Conservation (phyloP, 805 yeast genomes). For the Kuraishia molischiana region DNA sequence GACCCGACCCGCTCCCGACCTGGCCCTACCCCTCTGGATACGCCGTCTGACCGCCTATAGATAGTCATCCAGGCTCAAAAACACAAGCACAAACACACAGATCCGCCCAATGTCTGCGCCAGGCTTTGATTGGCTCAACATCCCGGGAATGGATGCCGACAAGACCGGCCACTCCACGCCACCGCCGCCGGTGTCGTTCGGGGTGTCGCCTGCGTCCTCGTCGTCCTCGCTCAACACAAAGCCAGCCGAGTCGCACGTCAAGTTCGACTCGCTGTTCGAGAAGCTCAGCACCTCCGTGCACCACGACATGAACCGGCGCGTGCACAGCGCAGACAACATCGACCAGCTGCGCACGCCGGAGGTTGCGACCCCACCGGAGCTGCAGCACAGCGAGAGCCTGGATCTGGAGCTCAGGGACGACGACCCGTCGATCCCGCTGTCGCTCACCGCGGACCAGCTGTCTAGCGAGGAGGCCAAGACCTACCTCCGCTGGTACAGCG, state of each 20-base stretch:
- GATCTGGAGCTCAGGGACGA: constrained; percentile 17
- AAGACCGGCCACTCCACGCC: constrained; percentile 13
- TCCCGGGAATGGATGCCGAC: constrained; percentile 22
- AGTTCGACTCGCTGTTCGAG: constrained; percentile 12
- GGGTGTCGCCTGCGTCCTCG: constrained; percentile 10
- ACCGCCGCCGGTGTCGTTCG: constrained; percentile 47
- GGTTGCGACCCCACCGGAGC: neutral
- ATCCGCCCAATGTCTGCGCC: constrained; percentile 16
- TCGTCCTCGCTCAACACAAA: neutral
- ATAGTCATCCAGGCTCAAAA: too few relatives aligned
- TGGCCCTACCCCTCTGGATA: too few relatives aligned
- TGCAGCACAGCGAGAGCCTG: constrained; percentile 9
- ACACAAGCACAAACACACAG: neutral
- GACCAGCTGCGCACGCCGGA: neutral
- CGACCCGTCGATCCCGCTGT: constrained; percentile 44
- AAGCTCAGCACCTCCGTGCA: constrained; percentile 6
- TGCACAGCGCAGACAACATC: neutral
- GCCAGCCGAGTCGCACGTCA: constrained; percentile 6
- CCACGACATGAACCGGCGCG: neutral
- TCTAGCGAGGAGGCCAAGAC: constrained; percentile 74
- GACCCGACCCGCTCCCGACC: too few relatives aligned
- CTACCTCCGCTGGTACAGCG: constrained; percentile 90
- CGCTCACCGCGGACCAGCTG: constrained; percentile 57
- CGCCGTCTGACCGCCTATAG: too few relatives aligned
- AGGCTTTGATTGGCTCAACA: constrained; percentile 46